phyloP scores from a whole-genome alignment of 352 stramenopile species.

The Globisporangium cylindrosporum region DNA sequence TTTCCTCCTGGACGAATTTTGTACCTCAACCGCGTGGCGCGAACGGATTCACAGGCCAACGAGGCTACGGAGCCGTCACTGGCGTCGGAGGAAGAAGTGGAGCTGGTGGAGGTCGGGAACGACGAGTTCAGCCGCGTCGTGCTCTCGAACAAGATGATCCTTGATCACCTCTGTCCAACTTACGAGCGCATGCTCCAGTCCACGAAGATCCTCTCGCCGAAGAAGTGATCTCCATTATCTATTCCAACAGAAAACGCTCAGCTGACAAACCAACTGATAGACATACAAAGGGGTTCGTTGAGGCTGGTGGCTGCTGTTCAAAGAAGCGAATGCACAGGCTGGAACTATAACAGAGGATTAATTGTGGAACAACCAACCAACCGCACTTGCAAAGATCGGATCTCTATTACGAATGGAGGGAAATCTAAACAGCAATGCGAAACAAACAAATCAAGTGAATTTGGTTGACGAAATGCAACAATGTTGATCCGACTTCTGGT shows the following conservation, averaged over 20 bases:
- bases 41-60: background rate
- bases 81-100: constrained; percentile 21
- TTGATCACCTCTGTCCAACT: constrained; percentile 82
- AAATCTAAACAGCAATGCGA: background rate
- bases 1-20: constrained; percentile 71
- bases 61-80: background rate
- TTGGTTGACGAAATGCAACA: background rate
- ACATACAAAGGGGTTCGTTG: background rate
- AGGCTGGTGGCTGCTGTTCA: background rate
- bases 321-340: background rate
- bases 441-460: background rate
- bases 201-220: constrained; percentile 12
- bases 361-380: background rate
- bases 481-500: background rate
- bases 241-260: background rate
- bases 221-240: background rate
- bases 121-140: constrained; percentile 72
- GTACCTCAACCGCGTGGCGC: constrained; percentile 51
- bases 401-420: background rate
- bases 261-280: background rate
- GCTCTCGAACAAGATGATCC: constrained; percentile 81
- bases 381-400: background rate
- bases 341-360: background rate
- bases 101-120: constrained; percentile 61
- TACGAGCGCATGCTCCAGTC: constrained; percentile 64